Base-by-base conservation (phyloP, 73 alveolate genomes). In the Paramecium octaurelia region DNA sequence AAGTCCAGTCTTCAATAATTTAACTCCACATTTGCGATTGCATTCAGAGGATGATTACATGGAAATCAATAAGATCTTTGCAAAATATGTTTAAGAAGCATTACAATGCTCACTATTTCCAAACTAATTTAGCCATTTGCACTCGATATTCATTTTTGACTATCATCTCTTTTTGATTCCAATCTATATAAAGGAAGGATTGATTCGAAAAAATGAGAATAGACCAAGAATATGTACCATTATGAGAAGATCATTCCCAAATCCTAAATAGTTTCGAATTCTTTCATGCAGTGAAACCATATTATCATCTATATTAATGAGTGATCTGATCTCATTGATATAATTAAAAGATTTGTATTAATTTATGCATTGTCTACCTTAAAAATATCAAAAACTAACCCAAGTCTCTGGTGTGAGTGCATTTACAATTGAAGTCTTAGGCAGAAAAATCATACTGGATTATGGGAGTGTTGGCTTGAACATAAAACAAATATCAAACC, bases 381-480 rank as follows among this genome's bases (percentile, higher is more conserved):
- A 14, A 14, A 9, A 73, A 73, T 73, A 35, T 73, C 12, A 36
- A 16, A 80, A 80, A 80, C 24, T 80, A 18, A 31, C 46, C 0
- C 6, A 80, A 80, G 57, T 80, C 7, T 21, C 35, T 14, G 91
- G 91, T 9, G 23, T 42, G 58, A 80, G 34, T 80, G 70, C 91
- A 44, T 80, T 31, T 46, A 42, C 48, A 5, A 18, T 80, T 8
- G 75, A 42, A 42, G 43, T 80, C 4, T 48, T 44, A 44, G 91
- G 91, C n/a, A n/a, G 91, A 48, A 42, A 46, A 42, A 80, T 80
- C 8, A 46, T 44, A 5, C 10, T 80, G 9, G 91, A 80, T 80
- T 44, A 48, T 46, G 91, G 91, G 23, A 80, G 48, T 80, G 57
- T 43, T 44, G 70, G 91, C 27, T 46, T 80, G 21, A 80, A 80